These are phyloP conservation scores for Ogataea sp. DNA, from an alignment of 805 yeast genomes.

Conservation along the genomic window DNA sequence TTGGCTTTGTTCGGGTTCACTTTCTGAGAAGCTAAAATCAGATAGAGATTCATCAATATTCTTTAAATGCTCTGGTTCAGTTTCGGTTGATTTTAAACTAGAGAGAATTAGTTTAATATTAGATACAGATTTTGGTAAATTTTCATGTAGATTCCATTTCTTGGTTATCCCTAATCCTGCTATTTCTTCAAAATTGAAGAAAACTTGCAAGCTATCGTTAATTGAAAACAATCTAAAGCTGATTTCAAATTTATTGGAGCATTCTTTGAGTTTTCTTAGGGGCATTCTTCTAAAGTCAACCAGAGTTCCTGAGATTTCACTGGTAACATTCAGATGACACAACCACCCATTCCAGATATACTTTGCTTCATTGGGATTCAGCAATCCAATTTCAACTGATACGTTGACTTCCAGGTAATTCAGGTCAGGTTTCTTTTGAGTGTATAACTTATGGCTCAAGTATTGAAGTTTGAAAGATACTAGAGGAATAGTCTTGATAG, in stretches of 20 bases:
- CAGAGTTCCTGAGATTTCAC: constrained; percentile 22
- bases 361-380: constrained; percentile 10
- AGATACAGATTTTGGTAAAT: neutral
- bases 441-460: constrained; percentile 14
- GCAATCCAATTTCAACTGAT: constrained; percentile 24
- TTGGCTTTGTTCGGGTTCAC: too few relatives aligned
- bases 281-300: constrained; percentile 37
- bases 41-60: neutral
- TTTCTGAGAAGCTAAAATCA: neutral
- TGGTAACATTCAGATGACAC: constrained; percentile 5
- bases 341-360: constrained; percentile 8
- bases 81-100: neutral
- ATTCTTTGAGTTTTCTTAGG: constrained; percentile 15
- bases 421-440: constrained; percentile 11
- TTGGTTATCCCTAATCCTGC: constrained; percentile 18
- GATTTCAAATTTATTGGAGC: constrained; percentile 20
- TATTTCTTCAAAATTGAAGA: constrained; percentile 31
- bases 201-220: constrained; percentile 19
- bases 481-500: constrained; percentile 27
- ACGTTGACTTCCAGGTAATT: constrained; percentile 12
- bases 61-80: neutral
- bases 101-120: neutral
- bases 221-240: constrained; percentile 11
- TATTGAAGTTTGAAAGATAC: constrained; percentile 2
- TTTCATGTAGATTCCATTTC: neutral